A percentile compares a stretch with the other conserved stretches of the same genome.
phyloP scores from a whole-genome alignment of 352 stramenopile genomes.

The Phytophthora constricta region DNA sequence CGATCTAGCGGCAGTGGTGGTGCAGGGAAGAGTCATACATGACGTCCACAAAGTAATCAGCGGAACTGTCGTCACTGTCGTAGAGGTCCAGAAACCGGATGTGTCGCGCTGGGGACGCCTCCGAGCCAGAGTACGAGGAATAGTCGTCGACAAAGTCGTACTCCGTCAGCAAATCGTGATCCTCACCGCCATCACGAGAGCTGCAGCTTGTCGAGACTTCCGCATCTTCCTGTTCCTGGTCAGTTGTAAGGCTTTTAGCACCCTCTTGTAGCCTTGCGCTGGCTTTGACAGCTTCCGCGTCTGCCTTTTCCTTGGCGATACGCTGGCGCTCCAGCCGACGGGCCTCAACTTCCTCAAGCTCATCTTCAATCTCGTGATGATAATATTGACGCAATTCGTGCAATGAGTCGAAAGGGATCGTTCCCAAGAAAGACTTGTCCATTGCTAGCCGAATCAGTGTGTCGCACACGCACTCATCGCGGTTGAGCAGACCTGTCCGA shows the following conservation, averaged over 20 bases:
- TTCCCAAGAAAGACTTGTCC: slow-evolving; percentile 82
- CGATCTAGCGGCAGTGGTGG: slow-evolving; percentile 27
- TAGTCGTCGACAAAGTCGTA: slow-evolving; percentile 88
- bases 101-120: slow-evolving; percentile 55
- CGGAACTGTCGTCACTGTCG: slow-evolving; percentile 50
- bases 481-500: slow-evolving; percentile 62
- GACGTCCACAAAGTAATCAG: slow-evolving; percentile 76
- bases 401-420: slow-evolving; percentile 78
- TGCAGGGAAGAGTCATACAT: slow-evolving; percentile 60
- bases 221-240: slow-evolving; percentile 18
- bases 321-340: slow-evolving; percentile 32
- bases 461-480: slow-evolving; percentile 87
- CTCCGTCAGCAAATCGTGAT: slow-evolving; percentile 56
- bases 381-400: slow-evolving; percentile 78
- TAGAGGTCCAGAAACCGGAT: slow-evolving; percentile 74
- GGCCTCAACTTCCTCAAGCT: slow-evolving; percentile 53
- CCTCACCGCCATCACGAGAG: slow-evolving; percentile 25
- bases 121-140: slow-evolving; percentile 40
- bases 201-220: slow-evolving; percentile 32
- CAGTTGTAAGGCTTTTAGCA: neutral
- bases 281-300: neutral
- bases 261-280: neutral
- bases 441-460: slow-evolving; percentile 80
- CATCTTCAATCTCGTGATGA: slow-evolving; percentile 59
- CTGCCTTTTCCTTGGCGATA: slow-evolving; percentile 7